phyloP scores from a whole-genome alignment of 805 yeast species.

The Tanozyma kutaoensis region DNA sequence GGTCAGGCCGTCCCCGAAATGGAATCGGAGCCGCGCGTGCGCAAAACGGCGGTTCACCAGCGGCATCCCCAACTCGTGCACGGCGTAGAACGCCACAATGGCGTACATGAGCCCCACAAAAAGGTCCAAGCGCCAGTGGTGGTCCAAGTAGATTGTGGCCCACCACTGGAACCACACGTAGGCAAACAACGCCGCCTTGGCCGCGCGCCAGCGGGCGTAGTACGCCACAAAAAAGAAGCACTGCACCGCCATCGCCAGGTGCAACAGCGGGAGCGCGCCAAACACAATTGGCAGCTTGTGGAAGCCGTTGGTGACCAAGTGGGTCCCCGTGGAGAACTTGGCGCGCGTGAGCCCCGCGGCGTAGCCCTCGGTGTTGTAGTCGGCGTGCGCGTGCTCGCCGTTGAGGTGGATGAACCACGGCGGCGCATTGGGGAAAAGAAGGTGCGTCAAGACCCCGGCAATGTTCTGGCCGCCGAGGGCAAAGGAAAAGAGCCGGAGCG shows the following conservation, averaged over 20 bases:
- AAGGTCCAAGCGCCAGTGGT: slow-evolving; percentile 57
- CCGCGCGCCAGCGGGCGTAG: slow-evolving; percentile 20
- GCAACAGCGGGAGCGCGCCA: slow-evolving; percentile 52
- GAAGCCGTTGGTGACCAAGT: slow-evolving; percentile 46
- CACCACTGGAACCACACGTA: slow-evolving; percentile 56
- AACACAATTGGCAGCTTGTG: slow-evolving; percentile 58
- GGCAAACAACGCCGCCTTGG: slow-evolving; percentile 20
- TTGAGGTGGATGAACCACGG: slow-evolving; percentile 60
- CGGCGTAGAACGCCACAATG: slow-evolving; percentile 19
- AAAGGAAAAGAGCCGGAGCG: slow-evolving; percentile 36
- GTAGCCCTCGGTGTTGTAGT: slow-evolving; percentile 52
- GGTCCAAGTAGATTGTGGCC: slow-evolving; percentile 64
- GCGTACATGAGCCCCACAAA: slow-evolving; percentile 44
- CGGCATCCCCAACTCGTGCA: slow-evolving; percentile 14
- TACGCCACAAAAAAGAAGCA: slow-evolving; percentile 30
- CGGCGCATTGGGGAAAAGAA: slow-evolving; percentile 57
- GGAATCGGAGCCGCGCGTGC: slow-evolving; percentile 23
- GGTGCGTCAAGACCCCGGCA: slow-evolving; percentile 45
- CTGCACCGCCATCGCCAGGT: slow-evolving; percentile 50
- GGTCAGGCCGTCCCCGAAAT: slow-evolving; percentile 29
- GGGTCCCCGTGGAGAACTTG: slow-evolving; percentile 51
- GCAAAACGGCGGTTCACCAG: slow-evolving; percentile 8
- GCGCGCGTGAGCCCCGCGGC: slow-evolving; percentile 61
- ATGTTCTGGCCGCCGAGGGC: slow-evolving; percentile 50
- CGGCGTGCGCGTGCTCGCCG: slow-evolving; percentile 42